phyloP scores from a whole-genome alignment of 129 eudicot genomes.

The Pseudognaphalium luteoalbum region DNA sequence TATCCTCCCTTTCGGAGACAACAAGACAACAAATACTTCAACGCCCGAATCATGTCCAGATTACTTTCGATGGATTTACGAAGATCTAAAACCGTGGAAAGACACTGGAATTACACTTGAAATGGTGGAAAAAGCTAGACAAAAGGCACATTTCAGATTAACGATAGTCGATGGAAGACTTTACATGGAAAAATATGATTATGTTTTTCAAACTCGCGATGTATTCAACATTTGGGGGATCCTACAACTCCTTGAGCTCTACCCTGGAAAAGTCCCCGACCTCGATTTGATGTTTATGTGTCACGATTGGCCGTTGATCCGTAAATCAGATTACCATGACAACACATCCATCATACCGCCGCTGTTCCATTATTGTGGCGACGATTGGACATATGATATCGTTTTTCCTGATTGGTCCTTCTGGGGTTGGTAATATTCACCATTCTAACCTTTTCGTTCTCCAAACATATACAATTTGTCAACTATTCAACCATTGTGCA shows the following conservation, averaged over 20 bases:
- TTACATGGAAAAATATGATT: slow-evolving; percentile 54
- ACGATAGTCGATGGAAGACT: slow-evolving; percentile 59
- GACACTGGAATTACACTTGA: slow-evolving; percentile 61
- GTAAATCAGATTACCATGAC: slow-evolving; percentile 26
- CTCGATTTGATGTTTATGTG: slow-evolving; percentile 77
- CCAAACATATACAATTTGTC: too few species aligned
- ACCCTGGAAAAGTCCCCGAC: slow-evolving; percentile 79
- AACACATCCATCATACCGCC: slow-evolving; percentile 51
- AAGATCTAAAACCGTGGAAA: slow-evolving; percentile 85
- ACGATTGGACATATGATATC: slow-evolving; percentile 62
- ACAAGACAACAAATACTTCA: background rate
- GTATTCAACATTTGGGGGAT: slow-evolving; percentile 82
- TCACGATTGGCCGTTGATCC: slow-evolving; percentile 57
- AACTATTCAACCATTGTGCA: background rate
- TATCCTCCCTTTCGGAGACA: slow-evolving; percentile 5
- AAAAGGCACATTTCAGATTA: slow-evolving; percentile 55
- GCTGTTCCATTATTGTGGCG: slow-evolving; percentile 79
- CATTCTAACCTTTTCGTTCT: background rate
- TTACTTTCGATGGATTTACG: slow-evolving; percentile 90
- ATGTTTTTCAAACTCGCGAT: slow-evolving; percentile 77
- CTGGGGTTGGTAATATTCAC: slow-evolving; percentile 87
- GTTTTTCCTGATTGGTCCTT: slow-evolving; percentile 96
- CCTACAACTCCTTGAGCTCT: slow-evolving; percentile 66
- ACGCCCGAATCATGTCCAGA: slow-evolving; percentile 55
- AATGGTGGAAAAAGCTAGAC: slow-evolving; percentile 57